Evolutionary conservation across 345 rosid genomes (phyloP).

Genomic region (Melastoma malabathricum): DNA sequence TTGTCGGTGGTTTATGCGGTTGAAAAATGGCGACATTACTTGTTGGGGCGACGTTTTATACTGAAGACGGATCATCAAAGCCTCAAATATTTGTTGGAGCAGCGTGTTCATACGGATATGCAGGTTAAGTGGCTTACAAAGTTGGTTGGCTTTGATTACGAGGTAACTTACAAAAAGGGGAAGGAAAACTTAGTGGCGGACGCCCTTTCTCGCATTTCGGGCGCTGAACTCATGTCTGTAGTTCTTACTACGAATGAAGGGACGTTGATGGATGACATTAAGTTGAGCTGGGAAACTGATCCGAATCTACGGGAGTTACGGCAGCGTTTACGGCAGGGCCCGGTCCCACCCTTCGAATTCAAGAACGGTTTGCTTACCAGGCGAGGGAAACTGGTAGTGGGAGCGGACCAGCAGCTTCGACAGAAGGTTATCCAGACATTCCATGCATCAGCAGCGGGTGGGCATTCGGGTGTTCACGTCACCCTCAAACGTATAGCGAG

Average conservation of each 20-base stretch:
- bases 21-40: not conserved
- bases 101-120: not conserved
- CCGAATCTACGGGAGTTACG: not conserved
- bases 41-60: not conserved
- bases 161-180: not conserved
- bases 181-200: not conserved
- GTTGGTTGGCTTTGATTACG: conserved; percentile 1
- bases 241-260: too few relatives aligned
- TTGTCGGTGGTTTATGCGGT: not conserved
- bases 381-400: not conserved
- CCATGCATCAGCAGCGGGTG: not conserved
- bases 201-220: conserved; percentile 1
- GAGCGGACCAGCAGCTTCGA: not conserved
- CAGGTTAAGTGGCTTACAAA: not conserved
- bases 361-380: not conserved
- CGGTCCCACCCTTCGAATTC: too few relatives aligned
- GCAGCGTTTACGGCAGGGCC: not conserved
- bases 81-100: not conserved
- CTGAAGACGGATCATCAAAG: conserved; percentile 3
- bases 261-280: not conserved
- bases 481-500: not conserved
- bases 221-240: too few relatives aligned
- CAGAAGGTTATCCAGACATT: too few relatives aligned
- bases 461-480: conserved; percentile 1
- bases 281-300: not conserved